A percentile compares a stretch with the other conserved stretches of the same genome.
Evolutionary conservation across 2,329 filamentous ascomycete genomes (phyloP).

Genomic region (Daldinia sp.): DNA sequence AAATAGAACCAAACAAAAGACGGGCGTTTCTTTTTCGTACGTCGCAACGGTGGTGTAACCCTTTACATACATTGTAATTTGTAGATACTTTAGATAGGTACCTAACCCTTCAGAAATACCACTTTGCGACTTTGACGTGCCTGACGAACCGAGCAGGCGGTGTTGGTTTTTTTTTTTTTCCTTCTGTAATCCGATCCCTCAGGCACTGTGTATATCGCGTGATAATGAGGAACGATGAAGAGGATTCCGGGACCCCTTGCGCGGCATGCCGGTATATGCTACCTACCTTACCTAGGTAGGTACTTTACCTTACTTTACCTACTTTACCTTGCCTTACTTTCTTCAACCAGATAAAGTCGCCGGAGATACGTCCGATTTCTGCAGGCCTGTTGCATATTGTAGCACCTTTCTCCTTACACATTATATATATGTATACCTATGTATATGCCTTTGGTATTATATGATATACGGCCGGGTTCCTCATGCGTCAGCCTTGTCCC

Average conservation of each 20-base stretch:
- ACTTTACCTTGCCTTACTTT: not conserved
- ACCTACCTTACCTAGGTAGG: not conserved
- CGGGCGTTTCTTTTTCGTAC: slow-evolving; percentile 1
- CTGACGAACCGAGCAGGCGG: slow-evolving; percentile 34
- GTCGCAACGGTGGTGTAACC: slow-evolving; percentile 26
- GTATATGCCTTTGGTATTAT: slow-evolving; percentile 12
- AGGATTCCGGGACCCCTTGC: not conserved
- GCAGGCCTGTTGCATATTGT: not conserved
- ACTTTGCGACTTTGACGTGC: slow-evolving; percentile 25
- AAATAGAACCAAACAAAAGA: slow-evolving; percentile 8
- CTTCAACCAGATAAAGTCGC: slow-evolving; percentile 21
- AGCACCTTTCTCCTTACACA: not conserved
- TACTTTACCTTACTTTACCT: too few relatives aligned
- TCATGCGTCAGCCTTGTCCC: slow-evolving; percentile 14
- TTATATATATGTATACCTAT: slow-evolving; percentile 12
- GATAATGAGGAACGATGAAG: not conserved
- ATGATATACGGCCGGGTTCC: slow-evolving; percentile 1
- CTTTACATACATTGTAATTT: not conserved
- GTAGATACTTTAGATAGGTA: too few relatives aligned
- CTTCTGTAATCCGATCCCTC: slow-evolving; percentile 22
- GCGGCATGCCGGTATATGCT: not conserved
- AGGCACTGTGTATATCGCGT: slow-evolving; percentile 22
- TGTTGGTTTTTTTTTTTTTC: not conserved
- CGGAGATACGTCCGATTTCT: slow-evolving; percentile 25
- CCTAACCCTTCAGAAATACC: too few relatives aligned